These are phyloP conservation scores for Cladosporium phlei DNA, from an alignment of 2,329 filamentous ascomycete genomes.

Conservation along the genomic window DNA sequence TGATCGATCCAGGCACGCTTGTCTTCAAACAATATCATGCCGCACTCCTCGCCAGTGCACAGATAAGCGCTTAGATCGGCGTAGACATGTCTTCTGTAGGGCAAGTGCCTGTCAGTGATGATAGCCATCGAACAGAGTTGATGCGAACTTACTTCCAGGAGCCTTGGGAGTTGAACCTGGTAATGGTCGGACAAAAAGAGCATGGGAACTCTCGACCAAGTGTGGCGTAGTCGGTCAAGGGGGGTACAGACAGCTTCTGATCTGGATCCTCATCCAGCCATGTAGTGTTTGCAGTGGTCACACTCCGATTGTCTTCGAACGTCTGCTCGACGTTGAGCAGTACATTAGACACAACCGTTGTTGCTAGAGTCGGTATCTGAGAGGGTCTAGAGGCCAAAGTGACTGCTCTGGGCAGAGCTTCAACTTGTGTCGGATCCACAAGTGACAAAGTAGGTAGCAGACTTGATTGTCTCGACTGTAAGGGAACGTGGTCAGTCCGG, in stretches of 20 bases:
- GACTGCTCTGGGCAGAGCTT: background rate
- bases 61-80: slow-evolving; percentile 6
- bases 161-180: slow-evolving; percentile 4
- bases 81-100: slow-evolving; percentile 7
- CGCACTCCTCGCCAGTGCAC: slow-evolving; percentile 11
- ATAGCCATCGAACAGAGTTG: background rate
- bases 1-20: slow-evolving; percentile 6
- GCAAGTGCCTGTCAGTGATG: background rate
- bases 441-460: background rate
- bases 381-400: background rate
- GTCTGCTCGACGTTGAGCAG: background rate
- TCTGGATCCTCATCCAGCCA: no score
- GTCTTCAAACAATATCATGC: slow-evolving; percentile 8
- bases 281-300: background rate
- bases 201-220: background rate
- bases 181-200: slow-evolving; percentile 1
- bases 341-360: background rate
- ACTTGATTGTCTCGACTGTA: background rate
- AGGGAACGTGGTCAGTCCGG: background rate
- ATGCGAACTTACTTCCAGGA: slow-evolving; percentile 9
- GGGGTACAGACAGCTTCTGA: no score
- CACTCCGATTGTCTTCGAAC: slow-evolving; percentile 1
- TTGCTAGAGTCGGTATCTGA: background rate
- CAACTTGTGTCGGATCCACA: no score
- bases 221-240: background rate